Conservation (phyloP, 768 basidiomycete species). For the Leccinellum rugosiceps region DNA sequence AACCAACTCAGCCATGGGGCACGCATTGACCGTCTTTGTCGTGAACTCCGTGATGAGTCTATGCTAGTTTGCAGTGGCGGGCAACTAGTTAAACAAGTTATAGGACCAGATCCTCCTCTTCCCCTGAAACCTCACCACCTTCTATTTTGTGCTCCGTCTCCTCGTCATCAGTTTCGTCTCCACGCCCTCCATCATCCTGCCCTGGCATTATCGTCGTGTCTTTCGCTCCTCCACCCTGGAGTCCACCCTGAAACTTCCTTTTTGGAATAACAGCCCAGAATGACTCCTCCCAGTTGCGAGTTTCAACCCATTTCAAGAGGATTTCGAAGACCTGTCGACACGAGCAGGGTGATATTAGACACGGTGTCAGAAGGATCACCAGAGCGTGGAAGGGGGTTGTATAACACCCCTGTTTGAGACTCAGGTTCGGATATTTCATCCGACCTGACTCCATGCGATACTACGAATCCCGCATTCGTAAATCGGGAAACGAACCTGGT, state of each 20-base stretch:
- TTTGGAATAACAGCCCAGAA: conserved; percentile 88
- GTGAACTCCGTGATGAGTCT: background rate
- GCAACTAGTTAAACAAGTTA: too few relatives aligned
- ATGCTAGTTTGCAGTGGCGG: background rate
- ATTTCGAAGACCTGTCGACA: conserved; percentile 74
- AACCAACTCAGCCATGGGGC: conserved; percentile 54
- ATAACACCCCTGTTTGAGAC: background rate
- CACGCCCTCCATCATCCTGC: background rate
- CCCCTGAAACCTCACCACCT: background rate
- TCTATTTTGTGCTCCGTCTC: background rate
- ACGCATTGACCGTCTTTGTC: conserved; percentile 4
- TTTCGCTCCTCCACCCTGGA: conserved; percentile 8
- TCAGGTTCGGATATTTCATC: background rate
- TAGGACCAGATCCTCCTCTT: background rate
- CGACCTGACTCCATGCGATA: conserved; percentile 1
- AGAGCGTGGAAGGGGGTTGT: background rate
- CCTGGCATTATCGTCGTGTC: background rate
- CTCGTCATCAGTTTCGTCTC: background rate
- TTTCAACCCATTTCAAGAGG: conserved; percentile 84
- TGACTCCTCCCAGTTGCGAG: conserved; percentile 80
- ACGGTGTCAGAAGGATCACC: conserved; percentile 3
- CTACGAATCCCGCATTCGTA: background rate
- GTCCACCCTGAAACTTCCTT: conserved; percentile 68
- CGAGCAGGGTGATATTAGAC: background rate
- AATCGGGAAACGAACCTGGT: conserved; percentile 54